These are phyloP conservation scores for Colletotrichum filicis DNA, from an alignment of 2,329 filamentous ascomycete species.

Conservation along the genomic window DNA sequence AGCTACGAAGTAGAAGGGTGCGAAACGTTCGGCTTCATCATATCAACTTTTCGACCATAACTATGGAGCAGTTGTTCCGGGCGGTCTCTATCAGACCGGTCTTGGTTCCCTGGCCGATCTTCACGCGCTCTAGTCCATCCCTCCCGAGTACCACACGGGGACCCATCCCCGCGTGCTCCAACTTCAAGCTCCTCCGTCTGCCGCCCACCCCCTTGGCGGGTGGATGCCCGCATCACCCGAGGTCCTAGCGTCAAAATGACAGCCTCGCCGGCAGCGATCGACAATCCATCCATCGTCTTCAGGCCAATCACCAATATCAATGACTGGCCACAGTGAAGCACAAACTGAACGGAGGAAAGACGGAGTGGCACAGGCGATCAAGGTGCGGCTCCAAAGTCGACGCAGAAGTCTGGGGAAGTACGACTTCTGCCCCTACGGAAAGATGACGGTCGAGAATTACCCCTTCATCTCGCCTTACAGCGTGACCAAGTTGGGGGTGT, in stretches of 20 bases:
- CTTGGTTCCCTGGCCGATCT: constrained; percentile 5
- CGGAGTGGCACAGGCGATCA: neutral
- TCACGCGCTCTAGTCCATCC: constrained; percentile 1
- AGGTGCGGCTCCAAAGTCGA: constrained; percentile 1
- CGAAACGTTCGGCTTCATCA: neutral
- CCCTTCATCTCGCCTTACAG: neutral
- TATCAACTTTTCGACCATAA: neutral
- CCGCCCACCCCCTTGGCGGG: constrained; percentile 7
- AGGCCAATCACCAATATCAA: constrained; percentile 8
- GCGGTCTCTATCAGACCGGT: neutral
- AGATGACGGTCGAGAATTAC: neutral
- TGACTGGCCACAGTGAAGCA: neutral
- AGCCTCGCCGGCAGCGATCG: constrained; percentile 30
- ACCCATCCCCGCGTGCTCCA: constrained; percentile 18
- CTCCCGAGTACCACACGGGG: constrained; percentile 7
- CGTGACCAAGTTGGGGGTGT: neutral
- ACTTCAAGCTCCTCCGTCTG: constrained; percentile 1
- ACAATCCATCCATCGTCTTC: neutral
- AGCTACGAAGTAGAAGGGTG: neutral
- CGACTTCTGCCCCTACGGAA: neutral
- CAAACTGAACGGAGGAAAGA: neutral
- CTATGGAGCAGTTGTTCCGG: constrained; percentile 12
- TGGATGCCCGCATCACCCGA: constrained; percentile 31
- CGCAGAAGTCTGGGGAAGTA: neutral
- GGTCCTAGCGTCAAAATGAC: constrained; percentile 29